Base-by-base conservation (phyloP, 371 early-diverging fungal genomes). In the Saksenaea vasiformis region DNA sequence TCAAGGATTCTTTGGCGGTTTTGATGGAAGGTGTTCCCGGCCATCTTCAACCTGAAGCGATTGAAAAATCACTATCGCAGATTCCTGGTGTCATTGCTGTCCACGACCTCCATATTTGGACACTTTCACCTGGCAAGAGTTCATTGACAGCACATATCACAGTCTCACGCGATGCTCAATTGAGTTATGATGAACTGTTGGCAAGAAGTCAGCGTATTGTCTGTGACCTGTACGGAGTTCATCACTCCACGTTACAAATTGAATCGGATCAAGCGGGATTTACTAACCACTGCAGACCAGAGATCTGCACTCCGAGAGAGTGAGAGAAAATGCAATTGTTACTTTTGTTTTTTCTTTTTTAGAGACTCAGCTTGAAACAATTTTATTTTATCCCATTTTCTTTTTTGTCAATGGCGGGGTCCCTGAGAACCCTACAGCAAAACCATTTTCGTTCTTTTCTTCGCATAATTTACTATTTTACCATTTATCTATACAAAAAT, bases 81-180 rank as follows among this genome's bases (percentile, higher is more conserved):
- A 77, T 90, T 31, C 73, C 75, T 17, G 88, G 86, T 31, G 91
- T 92, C 0, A 62, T 76, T 14, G 77, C 84, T 19, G 88, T 91
- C 19, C 90, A 91, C 63, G 89, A 90, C 62, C 69, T 91, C 31
- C 91, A 91, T 59, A 80, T 89, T 35, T 92, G 93, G 93, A 84
- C 80, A 28, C 72, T 92, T 65, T 90, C 91, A 0, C 81, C 87
- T 22, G 92, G 91, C 55, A 90, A 90, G 61, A 66, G 62, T 15
- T 74, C 82, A 0, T 69, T 84, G 22, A 78, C 82, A 7, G 84
- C 77, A 9, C 84, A 83, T 66, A 72, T 82, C 34, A 66, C 61
- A 14, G 63, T 72, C 36, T 65, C 68, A 22, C 65, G 64, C 51
- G 60, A 55, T 43, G 56, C 59, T 9, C 60, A 64, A 17, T 41